These are phyloP conservation scores for Pestalotiopsis sp. DNA, from an alignment of 2,329 filamentous ascomycete species.

Conservation along the genomic window DNA sequence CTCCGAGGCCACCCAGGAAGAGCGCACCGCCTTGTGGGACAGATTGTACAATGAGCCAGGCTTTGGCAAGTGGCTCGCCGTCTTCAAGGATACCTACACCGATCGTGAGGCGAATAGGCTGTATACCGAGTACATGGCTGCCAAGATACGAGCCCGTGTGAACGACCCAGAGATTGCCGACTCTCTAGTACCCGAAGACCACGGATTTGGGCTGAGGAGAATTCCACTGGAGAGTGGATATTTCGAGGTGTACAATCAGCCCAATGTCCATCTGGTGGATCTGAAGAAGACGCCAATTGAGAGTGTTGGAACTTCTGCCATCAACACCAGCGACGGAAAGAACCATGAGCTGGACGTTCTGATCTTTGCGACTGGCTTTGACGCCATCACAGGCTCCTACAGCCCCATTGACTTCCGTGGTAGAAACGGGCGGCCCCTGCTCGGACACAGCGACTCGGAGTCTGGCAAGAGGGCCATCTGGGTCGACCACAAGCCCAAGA, in stretches of 20 bases:
- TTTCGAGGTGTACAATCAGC: slow-evolving; percentile 15
- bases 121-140: slow-evolving; percentile 13
- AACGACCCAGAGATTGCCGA: slow-evolving; percentile 14
- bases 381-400: slow-evolving; percentile 32
- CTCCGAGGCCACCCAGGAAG: slow-evolving; percentile 13
- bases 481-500: slow-evolving; percentile 15
- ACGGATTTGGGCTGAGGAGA: slow-evolving; percentile 11
- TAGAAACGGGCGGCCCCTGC: neutral
- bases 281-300: slow-evolving; percentile 11
- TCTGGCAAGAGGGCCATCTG: neutral
- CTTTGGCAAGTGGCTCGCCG: slow-evolving; percentile 13
- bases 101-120: slow-evolving; percentile 14
- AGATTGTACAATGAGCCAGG: slow-evolving; percentile 15
- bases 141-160: slow-evolving; percentile 16
- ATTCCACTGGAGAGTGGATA: slow-evolving; percentile 13
- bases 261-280: slow-evolving; percentile 15
- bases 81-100: slow-evolving; percentile 16
- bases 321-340: slow-evolving; percentile 39
- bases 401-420: slow-evolving; percentile 9
- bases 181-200: slow-evolving; percentile 14
- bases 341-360: slow-evolving; percentile 38
- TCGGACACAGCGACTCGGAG: neutral
- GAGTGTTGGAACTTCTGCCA: slow-evolving; percentile 29
- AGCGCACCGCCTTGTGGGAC: slow-evolving; percentile 16
- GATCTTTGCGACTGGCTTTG: slow-evolving; percentile 37